A percentile compares a stretch with the other conserved stretches of the same genome.
Conservation (phyloP, 768 basidiomycete genomes). For the Lentinula edodes region DNA sequence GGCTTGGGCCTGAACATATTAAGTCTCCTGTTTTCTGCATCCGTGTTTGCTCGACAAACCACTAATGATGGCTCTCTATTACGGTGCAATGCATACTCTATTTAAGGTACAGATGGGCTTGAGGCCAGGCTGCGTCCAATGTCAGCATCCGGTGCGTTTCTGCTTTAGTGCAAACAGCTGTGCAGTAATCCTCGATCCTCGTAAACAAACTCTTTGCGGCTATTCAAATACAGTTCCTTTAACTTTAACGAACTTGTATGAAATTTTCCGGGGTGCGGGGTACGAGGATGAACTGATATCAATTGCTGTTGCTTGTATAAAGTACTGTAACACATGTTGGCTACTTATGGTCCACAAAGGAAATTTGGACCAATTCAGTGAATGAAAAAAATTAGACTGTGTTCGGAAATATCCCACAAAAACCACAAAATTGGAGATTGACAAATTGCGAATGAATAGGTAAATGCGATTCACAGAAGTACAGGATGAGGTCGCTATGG, state of each 20-base stretch:
- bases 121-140: not conserved
- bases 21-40: constrained; percentile 4
- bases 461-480: not conserved
- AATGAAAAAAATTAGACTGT: too few species aligned
- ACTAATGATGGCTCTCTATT: constrained; percentile 1
- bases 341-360: too few species aligned
- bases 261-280: not conserved
- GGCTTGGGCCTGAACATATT: not conserved
- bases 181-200: not conserved
- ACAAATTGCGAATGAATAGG: too few species aligned
- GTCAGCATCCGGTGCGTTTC: not conserved
- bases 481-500: not conserved
- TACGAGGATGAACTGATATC: too few species aligned
- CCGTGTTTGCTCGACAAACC: not conserved
- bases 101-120: not conserved
- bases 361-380: too few species aligned
- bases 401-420: too few species aligned
- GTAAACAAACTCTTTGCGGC: not conserved
- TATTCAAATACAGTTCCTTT: not conserved
- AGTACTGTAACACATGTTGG: not conserved
- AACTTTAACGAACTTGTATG: not conserved
- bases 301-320: not conserved
- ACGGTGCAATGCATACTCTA: not conserved
- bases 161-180: not conserved
- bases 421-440: too few species aligned